Percentiles rank a stretch among this genome's conserved stretches.
These are phyloP conservation scores for Exophiala oligosperma DNA, from an alignment of 2,329 filamentous ascomycete species.

Conservation along the genomic window DNA sequence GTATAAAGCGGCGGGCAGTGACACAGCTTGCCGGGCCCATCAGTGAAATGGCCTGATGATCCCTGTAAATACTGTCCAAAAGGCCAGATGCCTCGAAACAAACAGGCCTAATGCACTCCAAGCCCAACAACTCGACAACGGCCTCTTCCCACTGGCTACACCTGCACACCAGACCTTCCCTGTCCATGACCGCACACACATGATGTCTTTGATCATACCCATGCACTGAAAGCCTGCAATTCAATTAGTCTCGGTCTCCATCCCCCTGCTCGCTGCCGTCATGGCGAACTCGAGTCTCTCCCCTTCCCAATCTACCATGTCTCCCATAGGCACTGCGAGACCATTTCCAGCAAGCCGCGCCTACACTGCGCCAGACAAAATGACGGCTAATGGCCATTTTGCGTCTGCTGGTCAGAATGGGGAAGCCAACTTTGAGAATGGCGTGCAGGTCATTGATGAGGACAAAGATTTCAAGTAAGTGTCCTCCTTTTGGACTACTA, in stretches of 20 bases:
- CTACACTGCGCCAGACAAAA: conserved; percentile 37
- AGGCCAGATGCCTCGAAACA: not conserved
- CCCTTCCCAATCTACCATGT: conserved; percentile 19
- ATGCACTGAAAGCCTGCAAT: not conserved
- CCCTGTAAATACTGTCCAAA: not conserved
- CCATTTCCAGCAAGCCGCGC: conserved; percentile 21
- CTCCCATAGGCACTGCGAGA: conserved; percentile 15
- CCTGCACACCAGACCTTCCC: not conserved
- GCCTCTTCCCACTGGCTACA: not conserved
- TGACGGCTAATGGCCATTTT: conserved; percentile 49
- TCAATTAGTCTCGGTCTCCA: not conserved
- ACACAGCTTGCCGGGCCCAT: conserved; percentile 2
- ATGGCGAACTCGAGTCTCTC: conserved; percentile 25
- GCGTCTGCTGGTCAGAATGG: conserved; percentile 42
- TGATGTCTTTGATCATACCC: not conserved
- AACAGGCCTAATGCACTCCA: not conserved
- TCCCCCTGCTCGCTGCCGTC: conserved; percentile 10
- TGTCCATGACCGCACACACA: not conserved
- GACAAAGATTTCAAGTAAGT: conserved; percentile 94
- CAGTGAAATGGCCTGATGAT: no score
- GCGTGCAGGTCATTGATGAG: conserved; percentile 95
- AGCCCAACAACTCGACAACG: not conserved
- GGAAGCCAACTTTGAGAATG: conserved; percentile 70
- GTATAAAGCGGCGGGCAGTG: no score
- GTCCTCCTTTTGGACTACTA: not conserved